These are phyloP conservation scores for Chaetomium olivaceum DNA, from an alignment of 2,329 filamentous ascomycete genomes.

Conservation along the genomic window DNA sequence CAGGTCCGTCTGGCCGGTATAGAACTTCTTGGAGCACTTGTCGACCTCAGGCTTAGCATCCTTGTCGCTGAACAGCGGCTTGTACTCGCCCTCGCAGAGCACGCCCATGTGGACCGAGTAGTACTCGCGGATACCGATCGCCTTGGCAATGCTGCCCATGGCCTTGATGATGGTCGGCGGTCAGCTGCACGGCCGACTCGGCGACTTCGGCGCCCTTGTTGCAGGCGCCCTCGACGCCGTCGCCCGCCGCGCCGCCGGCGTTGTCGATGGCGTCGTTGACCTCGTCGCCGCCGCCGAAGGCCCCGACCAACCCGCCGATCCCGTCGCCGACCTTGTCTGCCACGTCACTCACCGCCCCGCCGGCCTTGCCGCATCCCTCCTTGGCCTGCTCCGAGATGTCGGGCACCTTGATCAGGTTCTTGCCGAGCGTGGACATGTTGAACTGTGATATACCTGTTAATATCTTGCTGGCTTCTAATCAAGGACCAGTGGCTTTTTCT, in stretches of 20 bases:
- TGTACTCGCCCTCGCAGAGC: constrained; percentile 37
- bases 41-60: constrained; percentile 32
- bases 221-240: neutral
- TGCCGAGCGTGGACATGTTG: constrained; percentile 45
- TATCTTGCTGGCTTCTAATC: too few relatives aligned
- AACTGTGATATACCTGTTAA: constrained; percentile 34
- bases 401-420: constrained; percentile 38
- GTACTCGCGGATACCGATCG: constrained; percentile 39
- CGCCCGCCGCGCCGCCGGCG: constrained; percentile 7
- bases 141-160: constrained; percentile 31
- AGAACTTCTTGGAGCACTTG: constrained; percentile 30
- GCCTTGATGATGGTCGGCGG: constrained; percentile 26
- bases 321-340: constrained; percentile 29
- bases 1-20: constrained; percentile 34
- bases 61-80: constrained; percentile 22
- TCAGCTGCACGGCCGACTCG: constrained; percentile 21
- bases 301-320: constrained; percentile 24
- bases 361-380: constrained; percentile 15
- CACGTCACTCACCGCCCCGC: constrained; percentile 19
- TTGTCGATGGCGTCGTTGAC: constrained; percentile 22
- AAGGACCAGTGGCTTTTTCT: too few relatives aligned
- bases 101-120: constrained; percentile 39
- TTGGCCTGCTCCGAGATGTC: constrained; percentile 22
- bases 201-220: constrained; percentile 20
- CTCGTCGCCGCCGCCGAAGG: constrained; percentile 13